Conservation (phyloP, 2,329 filamentous ascomycete genomes). For the Apiospora hydei region DNA sequence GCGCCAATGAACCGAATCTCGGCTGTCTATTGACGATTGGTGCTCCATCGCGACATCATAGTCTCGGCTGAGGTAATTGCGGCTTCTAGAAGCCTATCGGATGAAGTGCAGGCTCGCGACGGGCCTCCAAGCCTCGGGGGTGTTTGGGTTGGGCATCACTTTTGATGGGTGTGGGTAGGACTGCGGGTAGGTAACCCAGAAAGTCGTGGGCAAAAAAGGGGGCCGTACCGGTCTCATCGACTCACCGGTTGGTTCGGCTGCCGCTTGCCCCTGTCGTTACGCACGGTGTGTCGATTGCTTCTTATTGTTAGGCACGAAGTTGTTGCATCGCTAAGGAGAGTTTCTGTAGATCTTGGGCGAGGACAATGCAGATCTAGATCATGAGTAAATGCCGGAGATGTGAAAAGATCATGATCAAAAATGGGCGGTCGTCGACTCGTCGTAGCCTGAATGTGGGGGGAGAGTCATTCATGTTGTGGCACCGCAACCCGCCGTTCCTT, state of each 20-base stretch:
- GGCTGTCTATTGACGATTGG: background rate
- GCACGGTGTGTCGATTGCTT: background rate
- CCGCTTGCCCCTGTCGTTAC: background rate
- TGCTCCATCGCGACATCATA: background rate
- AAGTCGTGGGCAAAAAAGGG: background rate
- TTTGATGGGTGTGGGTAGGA: background rate
- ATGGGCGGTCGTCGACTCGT: background rate
- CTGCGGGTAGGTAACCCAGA: too few relatives aligned
- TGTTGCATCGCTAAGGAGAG: too few relatives aligned
- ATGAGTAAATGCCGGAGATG: background rate
- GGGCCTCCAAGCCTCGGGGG: background rate
- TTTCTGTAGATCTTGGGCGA: too few relatives aligned
- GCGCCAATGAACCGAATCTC: background rate
- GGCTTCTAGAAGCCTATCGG: background rate
- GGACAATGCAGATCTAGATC: too few relatives aligned
- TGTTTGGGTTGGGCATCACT: background rate
- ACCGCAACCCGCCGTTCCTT: background rate
- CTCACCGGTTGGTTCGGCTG: background rate
- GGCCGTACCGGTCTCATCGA: background rate
- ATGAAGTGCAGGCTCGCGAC: background rate
- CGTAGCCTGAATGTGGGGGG: background rate
- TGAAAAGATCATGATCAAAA: background rate
- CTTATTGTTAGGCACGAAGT: too few relatives aligned
- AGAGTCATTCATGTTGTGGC: background rate
- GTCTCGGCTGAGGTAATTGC: too few relatives aligned